Conservation (phyloP, 441 rosid species). For the Flueggea neowawraea region DNA sequence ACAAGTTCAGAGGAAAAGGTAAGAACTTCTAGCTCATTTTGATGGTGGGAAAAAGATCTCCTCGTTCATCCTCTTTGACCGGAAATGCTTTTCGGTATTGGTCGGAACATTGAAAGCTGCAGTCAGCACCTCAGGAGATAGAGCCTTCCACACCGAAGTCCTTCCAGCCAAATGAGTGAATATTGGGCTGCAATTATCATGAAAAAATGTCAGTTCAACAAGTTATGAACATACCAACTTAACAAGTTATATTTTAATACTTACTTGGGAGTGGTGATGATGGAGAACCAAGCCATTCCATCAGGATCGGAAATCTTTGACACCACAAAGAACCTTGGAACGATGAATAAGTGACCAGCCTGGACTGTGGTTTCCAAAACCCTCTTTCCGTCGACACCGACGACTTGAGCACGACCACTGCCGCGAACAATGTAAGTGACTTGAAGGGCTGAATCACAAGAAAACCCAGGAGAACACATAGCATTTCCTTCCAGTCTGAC, state of each 20-base stretch:
- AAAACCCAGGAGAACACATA: constrained; percentile 96
- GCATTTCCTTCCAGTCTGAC: constrained; percentile 67
- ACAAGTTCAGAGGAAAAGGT: too few relatives aligned
- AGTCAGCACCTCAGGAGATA: constrained; percentile 73
- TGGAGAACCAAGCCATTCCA: constrained; percentile 81
- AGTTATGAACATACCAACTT: too few relatives aligned
- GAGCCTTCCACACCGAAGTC: constrained; percentile 71
- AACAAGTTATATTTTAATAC: background rate
- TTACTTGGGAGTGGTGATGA: constrained; percentile 87
- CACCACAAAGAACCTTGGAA: constrained; percentile 84
- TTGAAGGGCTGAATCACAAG: constrained; percentile 85
- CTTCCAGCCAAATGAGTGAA: constrained; percentile 92
- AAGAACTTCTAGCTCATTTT: constrained; percentile 21
- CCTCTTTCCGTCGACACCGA: constrained; percentile 70
- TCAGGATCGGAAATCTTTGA: constrained; percentile 72
- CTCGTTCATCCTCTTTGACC: constrained; percentile 55
- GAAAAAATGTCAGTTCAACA: background rate
- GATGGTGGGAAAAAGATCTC: constrained; percentile 90
- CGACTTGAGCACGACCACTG: constrained; percentile 79
- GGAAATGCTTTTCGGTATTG: constrained; percentile 53
- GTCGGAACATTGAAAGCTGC: constrained; percentile 66
- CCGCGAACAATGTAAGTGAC: constrained; percentile 81
- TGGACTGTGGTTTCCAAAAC: constrained; percentile 65
- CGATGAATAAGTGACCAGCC: constrained; percentile 79
- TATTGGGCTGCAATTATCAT: constrained; percentile 49